Evolutionary conservation across 2,329 filamentous ascomycete genomes (phyloP).

Genomic region (Nigrospora osmanthi): DNA sequence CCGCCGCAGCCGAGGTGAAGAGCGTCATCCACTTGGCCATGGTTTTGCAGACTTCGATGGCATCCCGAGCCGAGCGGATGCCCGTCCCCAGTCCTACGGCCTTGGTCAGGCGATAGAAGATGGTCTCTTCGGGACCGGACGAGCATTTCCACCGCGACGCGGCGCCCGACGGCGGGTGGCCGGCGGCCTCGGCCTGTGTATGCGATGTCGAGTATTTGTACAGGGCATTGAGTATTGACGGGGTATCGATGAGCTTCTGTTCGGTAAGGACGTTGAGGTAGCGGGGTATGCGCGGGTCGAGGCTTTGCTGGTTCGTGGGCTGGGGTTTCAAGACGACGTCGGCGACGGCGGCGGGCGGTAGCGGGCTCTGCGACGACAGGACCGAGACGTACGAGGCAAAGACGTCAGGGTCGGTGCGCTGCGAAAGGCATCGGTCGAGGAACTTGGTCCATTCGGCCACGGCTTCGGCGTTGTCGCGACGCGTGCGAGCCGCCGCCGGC

Average conservation of each 20-base stretch:
- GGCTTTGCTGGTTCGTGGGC: conserved; percentile 34
- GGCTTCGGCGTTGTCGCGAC: conserved; percentile 11
- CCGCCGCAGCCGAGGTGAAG: conserved; percentile 42
- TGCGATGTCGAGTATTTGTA: conserved; percentile 51
- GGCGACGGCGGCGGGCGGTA: conserved; percentile 43
- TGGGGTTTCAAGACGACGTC: conserved; percentile 52
- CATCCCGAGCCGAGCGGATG: conserved; percentile 38
- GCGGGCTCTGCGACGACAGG: conserved; percentile 41
- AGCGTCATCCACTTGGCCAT: conserved; percentile 52
- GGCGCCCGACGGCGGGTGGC: conserved; percentile 9
- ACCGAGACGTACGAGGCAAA: conserved; percentile 45
- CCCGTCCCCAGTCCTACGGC: conserved; percentile 57
- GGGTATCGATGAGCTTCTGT: conserved; percentile 42
- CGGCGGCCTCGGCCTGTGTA: conserved; percentile 16
- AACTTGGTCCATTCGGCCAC: conserved; percentile 41
- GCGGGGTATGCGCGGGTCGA: conserved; percentile 51
- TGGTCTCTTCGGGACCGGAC: conserved; percentile 71
- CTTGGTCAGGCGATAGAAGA: conserved; percentile 89
- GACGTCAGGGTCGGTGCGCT: conserved; percentile 42
- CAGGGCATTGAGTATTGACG: conserved; percentile 46
- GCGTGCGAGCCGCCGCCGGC: conserved; percentile 1
- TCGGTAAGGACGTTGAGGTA: conserved; percentile 50
- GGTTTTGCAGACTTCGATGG: conserved; percentile 38
- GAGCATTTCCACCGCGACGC: conserved; percentile 44
- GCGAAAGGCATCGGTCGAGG: conserved; percentile 38